A percentile compares a stretch with the other conserved stretches of the same genome.
Evolutionary conservation across 352 stramenopile genomes (phyloP).

Genomic region (Poterioochromonas sp.): DNA sequence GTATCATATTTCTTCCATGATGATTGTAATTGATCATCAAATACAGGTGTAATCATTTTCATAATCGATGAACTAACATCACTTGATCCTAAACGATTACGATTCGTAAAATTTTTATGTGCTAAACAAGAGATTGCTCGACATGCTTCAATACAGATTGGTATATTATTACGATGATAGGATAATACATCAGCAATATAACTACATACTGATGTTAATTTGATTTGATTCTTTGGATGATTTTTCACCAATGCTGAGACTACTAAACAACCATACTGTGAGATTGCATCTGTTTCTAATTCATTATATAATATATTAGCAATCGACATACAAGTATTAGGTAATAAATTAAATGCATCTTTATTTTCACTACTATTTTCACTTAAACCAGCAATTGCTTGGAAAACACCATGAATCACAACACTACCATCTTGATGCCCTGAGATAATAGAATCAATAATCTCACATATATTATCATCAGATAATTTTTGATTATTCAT

Average conservation of each 20-base stretch:
- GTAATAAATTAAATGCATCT: neutral
- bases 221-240: neutral
- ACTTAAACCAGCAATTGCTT: neutral
- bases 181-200: constrained; percentile 3
- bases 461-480: neutral
- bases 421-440: neutral
- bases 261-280: neutral
- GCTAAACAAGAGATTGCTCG: neutral
- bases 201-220: neutral
- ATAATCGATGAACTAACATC: neutral
- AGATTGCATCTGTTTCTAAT: constrained; percentile 1
- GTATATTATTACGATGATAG: neutral
- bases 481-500: neutral
- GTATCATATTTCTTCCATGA: neutral
- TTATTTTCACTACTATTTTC: neutral
- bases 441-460: neutral
- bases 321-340: neutral
- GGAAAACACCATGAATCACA: neutral
- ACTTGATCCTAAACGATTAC: neutral
- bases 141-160: neutral
- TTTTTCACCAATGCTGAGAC: neutral
- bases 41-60: neutral
- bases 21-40: neutral
- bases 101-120: constrained; percentile 12
- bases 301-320: neutral